phyloP scores from a whole-genome alignment of 169 alveolate genomes.

The Cryptosporidium baileyi region DNA sequence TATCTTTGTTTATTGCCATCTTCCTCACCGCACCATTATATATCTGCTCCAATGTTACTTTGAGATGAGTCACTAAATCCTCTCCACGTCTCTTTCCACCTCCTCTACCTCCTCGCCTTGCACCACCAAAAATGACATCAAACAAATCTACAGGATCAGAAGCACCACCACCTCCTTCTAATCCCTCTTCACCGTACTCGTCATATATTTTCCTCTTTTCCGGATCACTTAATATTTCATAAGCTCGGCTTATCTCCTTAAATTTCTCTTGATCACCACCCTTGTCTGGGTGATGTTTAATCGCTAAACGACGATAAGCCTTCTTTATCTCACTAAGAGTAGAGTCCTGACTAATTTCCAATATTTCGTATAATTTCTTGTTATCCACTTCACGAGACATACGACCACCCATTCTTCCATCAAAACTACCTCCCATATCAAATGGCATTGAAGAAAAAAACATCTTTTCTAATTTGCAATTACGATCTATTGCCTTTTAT shows the following conservation, averaged over 20 bases:
- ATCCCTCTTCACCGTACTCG: constrained; percentile 96
- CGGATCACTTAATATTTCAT: constrained; percentile 95
- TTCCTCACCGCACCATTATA: constrained; percentile 94
- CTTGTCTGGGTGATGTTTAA: constrained; percentile 97
- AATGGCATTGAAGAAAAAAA: constrained; percentile 69
- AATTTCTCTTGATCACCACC: constrained; percentile 98
- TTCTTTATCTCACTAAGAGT: constrained; percentile 91
- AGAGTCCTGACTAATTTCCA: constrained; percentile 84
- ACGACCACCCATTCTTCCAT: constrained; percentile 69
- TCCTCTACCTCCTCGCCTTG: constrained; percentile 85
- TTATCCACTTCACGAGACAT: constrained; percentile 80
- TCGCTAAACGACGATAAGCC: constrained; percentile 93
- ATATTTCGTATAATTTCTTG: constrained; percentile 83
- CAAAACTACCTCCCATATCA: constrained; percentile 71
- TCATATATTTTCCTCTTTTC: constrained; percentile 96
- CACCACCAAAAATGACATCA: constrained; percentile 94
- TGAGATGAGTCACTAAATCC: constrained; percentile 86
- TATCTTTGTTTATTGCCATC: constrained; percentile 91
- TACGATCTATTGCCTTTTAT: neutral
- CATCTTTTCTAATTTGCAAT: constrained; percentile 1
- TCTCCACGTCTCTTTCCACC: constrained; percentile 89
- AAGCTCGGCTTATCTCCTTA: constrained; percentile 95
- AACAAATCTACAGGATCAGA: constrained; percentile 88
- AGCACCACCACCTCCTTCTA: constrained; percentile 90
- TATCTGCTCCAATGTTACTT: constrained; percentile 94